Evolutionary conservation across 139 green algal genomes (phyloP), one percentile per base, ranked within the genome.

Genomic region (Chlamydomonas eustigma): DNA sequence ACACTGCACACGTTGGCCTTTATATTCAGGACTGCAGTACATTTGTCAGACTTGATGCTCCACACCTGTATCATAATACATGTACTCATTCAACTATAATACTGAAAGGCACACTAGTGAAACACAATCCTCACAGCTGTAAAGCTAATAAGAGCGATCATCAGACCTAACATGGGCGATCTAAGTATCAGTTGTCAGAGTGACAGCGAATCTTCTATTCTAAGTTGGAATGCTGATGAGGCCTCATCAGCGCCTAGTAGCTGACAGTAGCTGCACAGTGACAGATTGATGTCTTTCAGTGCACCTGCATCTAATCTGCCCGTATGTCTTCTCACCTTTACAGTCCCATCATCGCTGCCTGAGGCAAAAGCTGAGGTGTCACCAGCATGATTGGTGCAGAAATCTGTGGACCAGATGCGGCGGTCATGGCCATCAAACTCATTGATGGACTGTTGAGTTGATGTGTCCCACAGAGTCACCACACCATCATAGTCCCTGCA

Each of bases 1-100:
- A 97, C 89, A 35, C 80, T 88, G 88, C 94, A 98, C 64, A 98
- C 92, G 76, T 98, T 95, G 71, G 90, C 88, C 31, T 84, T 76
- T 22, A 91, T 64, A 76, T 96, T 82, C 1, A 97, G 82, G 37
- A 51, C 63, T 25, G 77, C 18, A 5, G 18, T 5, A 36, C 24
- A 33, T 5, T n/a, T 30, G 25, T 69, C 58, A 36, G 8, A 33
- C 24, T 32, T 30, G 18, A 22, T 36, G 44, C 64, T 34, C 80
- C 91, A 90, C 44, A 58, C 44, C 44, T 58, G 44, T 18, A 58
- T 58, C 44, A 58, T 58, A n/a, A n/a, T n/a, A n/a, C n/a, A n/a
- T n/a, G n/a, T n/a, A n/a, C n/a, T n/a, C n/a, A n/a, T n/a, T n/a
- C n/a, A n/a, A n/a, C n/a, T n/a, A n/a, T n/a, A n/a, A n/a, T n/a